A percentile compares a stretch with the other conserved stretches of the same genome.
Conservation (phyloP, 1,284 basidiomycete species). For the Apiotrichum veenhuisii region DNA sequence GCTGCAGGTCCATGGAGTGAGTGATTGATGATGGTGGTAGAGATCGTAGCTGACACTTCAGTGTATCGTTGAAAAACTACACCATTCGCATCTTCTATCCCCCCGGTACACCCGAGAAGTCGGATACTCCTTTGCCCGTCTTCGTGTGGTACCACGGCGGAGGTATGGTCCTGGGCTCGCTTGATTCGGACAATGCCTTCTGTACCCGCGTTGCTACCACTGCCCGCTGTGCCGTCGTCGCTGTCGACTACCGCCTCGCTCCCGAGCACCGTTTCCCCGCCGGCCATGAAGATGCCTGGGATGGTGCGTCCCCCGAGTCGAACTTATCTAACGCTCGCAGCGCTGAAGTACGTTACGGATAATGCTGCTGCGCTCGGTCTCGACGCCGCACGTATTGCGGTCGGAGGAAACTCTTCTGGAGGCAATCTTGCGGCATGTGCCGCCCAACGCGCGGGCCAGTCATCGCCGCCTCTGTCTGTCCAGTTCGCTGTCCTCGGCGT, state of each 20-base stretch:
- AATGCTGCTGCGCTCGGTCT: neutral
- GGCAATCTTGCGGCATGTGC: constrained; percentile 2
- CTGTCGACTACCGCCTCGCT: constrained; percentile 69
- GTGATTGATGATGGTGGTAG: no score
- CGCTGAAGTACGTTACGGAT: neutral
- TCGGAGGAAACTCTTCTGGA: neutral
- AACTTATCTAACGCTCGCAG: neutral
- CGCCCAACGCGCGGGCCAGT: neutral
- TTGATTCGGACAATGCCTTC: constrained; percentile 60
- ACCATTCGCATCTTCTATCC: neutral
- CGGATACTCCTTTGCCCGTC: neutral
- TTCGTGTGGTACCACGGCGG: constrained; percentile 47
- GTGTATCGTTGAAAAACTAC: neutral
- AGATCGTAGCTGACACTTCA: no score
- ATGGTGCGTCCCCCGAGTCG: neutral
- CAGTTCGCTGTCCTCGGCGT: neutral
- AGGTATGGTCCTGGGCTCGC: constrained; percentile 66
- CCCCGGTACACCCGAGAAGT: neutral
- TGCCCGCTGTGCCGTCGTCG: constrained; percentile 55
- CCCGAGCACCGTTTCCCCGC: constrained; percentile 71
- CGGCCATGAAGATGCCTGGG: constrained; percentile 63
- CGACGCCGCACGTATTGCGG: neutral
- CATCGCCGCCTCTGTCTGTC: neutral
- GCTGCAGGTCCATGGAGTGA: no score
- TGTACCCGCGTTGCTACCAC: constrained; percentile 27